Conservation (phyloP, 768 basidiomycete species). For the Tricholoma matsutake region DNA sequence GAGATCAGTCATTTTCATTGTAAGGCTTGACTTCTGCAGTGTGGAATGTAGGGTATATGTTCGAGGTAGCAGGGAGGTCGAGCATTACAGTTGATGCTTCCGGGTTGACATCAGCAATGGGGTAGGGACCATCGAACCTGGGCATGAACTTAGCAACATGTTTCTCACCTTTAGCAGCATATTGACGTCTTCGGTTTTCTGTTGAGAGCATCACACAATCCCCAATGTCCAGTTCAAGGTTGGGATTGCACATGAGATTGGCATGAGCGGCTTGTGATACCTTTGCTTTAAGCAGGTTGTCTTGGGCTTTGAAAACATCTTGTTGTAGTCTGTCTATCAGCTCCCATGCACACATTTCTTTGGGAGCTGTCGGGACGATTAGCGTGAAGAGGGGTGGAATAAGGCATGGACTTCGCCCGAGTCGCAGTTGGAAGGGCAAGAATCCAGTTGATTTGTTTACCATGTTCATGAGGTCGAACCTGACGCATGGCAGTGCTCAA, state of each 20-base stretch:
- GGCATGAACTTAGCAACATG: too few species aligned
- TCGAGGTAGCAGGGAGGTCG: too few species aligned
- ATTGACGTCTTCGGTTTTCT: conserved; percentile 16
- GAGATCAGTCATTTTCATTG: too few species aligned
- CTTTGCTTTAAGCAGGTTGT: too few species aligned
- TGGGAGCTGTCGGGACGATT: conserved; percentile 13
- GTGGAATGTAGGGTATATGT: too few species aligned
- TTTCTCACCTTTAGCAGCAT: conserved; percentile 1
- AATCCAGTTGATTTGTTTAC: conserved; percentile 28
- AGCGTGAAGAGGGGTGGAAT: conserved; percentile 6
- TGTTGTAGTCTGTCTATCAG: too few species aligned
- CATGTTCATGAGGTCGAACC: conserved; percentile 32
- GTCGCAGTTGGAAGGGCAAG: conserved; percentile 27
- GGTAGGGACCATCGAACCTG: not conserved
- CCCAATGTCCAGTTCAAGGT: not conserved
- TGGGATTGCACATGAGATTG: too few species aligned
- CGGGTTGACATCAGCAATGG: not conserved
- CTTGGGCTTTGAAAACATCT: too few species aligned
- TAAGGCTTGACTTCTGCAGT: too few species aligned
- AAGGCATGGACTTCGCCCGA: conserved; percentile 10
- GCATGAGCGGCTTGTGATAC: not conserved
- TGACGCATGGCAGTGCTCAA: conserved; percentile 17
- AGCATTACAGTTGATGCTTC: too few species aligned
- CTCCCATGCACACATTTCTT: conserved; percentile 12
- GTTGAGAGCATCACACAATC: conserved; percentile 31